Evolutionary conservation across 2,329 filamentous ascomycete genomes (phyloP), one percentile per base, ranked within the genome.

Genomic region (Beauveria scarabaeidicola): DNA sequence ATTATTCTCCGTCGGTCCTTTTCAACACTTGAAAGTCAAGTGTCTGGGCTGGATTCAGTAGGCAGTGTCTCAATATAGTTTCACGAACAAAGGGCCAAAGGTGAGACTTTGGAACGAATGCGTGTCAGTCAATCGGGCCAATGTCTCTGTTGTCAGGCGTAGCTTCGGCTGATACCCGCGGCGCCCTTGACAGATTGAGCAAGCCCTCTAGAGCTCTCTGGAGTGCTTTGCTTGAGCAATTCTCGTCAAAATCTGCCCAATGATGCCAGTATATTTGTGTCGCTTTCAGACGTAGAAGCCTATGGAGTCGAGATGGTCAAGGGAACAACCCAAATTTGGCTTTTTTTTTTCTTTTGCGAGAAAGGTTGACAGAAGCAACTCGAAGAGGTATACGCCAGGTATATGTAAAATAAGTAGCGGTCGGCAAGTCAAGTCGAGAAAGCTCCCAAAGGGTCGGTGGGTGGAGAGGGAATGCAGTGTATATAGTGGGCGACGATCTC

Each of bases 401-500:
- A 41, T 32, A 41, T 43, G 51, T 23, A 25, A 51, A 50, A 10
- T 11, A 51, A 41, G 46, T 11, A 32, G 15, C 32, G 23, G 46
- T 58, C 46, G 47, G 48, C 56, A 52, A 41, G 38, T 52, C 38
- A 50, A 19, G 43, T 54, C 32, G 44, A 43, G 44, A 21, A 48
- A 32, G 32, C 5, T 44, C 52, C 25, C 43, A 54, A 46, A 55
- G 23, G 52, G 43, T 25, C 15, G 29, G 43, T 21, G 52, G 43
- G 44, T 53, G 58, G 58, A 50, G 57, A 47, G 57, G 50, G 57
- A 47, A 36, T 27, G n/a, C 19, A 25, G 51, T 44, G 58, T 60
- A 60, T 54, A 55, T 55, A 60, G 58, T 60, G 58, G 51, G 44
- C 44, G 52, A 23, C 51, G 58, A 60, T 60, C 58, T 60, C 13